phyloP scores from a whole-genome alignment of 2,329 filamentous ascomycete genomes.

The Rhexocercosporidium sp. region DNA sequence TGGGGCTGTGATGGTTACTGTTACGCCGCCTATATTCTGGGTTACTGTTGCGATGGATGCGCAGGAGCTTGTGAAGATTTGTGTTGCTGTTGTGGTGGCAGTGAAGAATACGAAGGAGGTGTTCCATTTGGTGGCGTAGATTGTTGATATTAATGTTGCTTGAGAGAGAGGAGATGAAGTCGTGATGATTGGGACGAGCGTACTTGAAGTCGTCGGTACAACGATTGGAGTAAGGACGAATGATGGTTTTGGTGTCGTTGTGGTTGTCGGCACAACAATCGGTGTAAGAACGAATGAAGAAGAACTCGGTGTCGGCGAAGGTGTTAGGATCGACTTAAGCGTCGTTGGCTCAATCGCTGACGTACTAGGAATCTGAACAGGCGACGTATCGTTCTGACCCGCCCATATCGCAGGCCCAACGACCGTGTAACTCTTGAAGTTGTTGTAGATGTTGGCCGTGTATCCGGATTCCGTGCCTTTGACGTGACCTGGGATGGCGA shows the following conservation, averaged over 20 bases:
- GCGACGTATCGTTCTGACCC: constrained; percentile 3
- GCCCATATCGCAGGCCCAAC: constrained; percentile 35
- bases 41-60: too few species aligned
- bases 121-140: neutral
- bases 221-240: neutral
- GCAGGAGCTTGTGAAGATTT: too few species aligned
- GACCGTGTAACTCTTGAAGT: constrained; percentile 37
- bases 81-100: too few species aligned
- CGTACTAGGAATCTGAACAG: neutral
- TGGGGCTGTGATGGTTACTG: too few species aligned
- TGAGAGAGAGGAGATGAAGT: neutral
- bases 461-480: constrained; percentile 27
- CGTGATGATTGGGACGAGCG: neutral
- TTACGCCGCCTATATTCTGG: too few species aligned
- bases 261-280: neutral
- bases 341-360: neutral
- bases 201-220: neutral
- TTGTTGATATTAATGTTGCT: neutral
- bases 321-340: neutral
- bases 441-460: constrained; percentile 36
- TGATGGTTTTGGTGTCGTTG: too few species aligned
- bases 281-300: too few species aligned
- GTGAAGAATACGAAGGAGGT: too few species aligned
- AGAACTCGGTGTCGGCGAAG: too few species aligned
- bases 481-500: constrained; percentile 36